Evolutionary conservation across 129 eudicot species (phyloP).

Genomic region (Cynara cardunculus): DNA sequence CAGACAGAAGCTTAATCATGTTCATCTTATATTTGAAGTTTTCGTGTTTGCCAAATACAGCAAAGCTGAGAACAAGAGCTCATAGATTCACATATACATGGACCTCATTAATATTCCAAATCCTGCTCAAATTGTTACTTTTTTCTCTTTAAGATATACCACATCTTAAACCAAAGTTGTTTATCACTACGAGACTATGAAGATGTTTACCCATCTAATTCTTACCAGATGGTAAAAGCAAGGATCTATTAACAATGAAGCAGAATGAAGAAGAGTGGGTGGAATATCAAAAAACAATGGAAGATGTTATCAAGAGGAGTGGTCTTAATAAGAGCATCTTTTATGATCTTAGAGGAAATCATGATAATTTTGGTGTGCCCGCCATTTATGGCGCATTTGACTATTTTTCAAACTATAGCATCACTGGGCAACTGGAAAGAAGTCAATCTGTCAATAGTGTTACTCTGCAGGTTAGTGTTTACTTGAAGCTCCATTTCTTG

Average conservation of each 20-base stretch:
- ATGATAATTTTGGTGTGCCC: slow-evolving; percentile 89
- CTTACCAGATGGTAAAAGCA: slow-evolving; percentile 83
- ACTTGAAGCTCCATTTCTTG: slow-evolving; percentile 1
- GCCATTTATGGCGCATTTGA: slow-evolving; percentile 51
- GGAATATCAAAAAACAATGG: slow-evolving; percentile 78
- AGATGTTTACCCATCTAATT: slow-evolving; percentile 5
- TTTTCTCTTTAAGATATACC: background rate
- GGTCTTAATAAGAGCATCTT: slow-evolving; percentile 71
- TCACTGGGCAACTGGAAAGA: slow-evolving; percentile 64
- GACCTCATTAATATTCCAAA: background rate
- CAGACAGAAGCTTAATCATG: no score
- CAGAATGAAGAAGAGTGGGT: slow-evolving; percentile 90
- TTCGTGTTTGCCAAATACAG: no score
- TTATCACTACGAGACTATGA: background rate
- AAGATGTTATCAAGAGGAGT: slow-evolving; percentile 61
- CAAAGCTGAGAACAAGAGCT: no score
- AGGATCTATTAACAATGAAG: slow-evolving; percentile 81
- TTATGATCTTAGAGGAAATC: slow-evolving; percentile 92
- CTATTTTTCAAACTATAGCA: slow-evolving; percentile 69
- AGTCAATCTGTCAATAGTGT: slow-evolving; percentile 64
- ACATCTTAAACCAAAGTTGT: background rate
- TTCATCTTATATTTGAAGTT: no score
- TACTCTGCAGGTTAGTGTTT: slow-evolving; percentile 61
- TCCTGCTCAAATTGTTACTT: background rate
- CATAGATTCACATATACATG: background rate